A percentile compares a stretch with the other conserved stretches of the same genome.
Evolutionary conservation across 2,329 filamentous ascomycete genomes (phyloP).

Genomic region (Graphilbum ipis-grandicollis): DNA sequence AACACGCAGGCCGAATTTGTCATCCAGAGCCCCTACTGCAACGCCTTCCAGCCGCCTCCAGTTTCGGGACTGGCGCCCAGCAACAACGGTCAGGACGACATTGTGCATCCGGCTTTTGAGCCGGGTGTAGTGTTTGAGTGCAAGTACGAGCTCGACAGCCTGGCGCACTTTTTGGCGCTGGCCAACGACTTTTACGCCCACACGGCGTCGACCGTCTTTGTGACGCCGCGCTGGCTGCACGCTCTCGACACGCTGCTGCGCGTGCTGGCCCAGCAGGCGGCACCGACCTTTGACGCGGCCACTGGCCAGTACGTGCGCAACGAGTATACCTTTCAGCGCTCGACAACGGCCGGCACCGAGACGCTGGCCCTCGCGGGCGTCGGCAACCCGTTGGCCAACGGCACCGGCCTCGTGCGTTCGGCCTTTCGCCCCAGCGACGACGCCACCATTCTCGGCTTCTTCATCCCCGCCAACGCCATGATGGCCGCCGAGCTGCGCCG

Average conservation of each 20-base stretch:
- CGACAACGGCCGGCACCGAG: constrained; percentile 71
- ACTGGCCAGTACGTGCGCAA: constrained; percentile 51
- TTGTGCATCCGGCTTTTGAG: constrained; percentile 76
- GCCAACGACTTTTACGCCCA: constrained; percentile 73
- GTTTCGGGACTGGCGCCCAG: constrained; percentile 55
- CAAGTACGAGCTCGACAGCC: constrained; percentile 95
- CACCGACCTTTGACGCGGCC: constrained; percentile 58
- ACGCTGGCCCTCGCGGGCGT: constrained; percentile 67
- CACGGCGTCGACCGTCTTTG: constrained; percentile 60
- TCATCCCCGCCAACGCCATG: constrained; percentile 92
- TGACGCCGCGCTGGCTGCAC: constrained; percentile 60
- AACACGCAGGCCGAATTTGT: constrained; percentile 69
- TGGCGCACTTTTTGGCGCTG: constrained; percentile 78
- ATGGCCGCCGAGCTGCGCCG: constrained; percentile 78
- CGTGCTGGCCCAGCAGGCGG: constrained; percentile 63
- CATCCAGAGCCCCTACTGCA: constrained; percentile 90
- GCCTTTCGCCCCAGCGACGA: constrained; percentile 94
- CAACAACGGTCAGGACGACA: constrained; percentile 66
- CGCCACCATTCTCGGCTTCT: constrained; percentile 82
- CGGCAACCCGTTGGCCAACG: constrained; percentile 78
- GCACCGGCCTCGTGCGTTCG: constrained; percentile 72
- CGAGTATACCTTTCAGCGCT: constrained; percentile 73
- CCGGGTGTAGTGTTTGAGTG: constrained; percentile 82
- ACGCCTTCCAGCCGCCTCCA: constrained; percentile 89
- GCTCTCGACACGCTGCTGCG: constrained; percentile 59